Percentiles rank a stretch among this genome's conserved stretches.
Conservation (phyloP, 2,329 filamentous ascomycete species). For the Apiospora hydei region DNA sequence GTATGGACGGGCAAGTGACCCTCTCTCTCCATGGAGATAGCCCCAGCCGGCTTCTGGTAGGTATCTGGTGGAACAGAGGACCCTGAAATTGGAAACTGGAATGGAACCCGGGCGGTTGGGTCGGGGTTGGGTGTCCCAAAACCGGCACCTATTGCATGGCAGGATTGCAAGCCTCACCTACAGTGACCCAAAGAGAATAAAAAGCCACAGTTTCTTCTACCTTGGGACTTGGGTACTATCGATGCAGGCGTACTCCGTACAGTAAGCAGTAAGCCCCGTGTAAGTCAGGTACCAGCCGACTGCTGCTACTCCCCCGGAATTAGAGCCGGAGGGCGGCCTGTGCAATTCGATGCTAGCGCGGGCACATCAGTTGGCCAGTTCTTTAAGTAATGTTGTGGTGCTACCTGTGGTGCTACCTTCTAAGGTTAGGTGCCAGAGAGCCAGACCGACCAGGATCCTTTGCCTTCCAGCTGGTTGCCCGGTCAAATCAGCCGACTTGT, state of each 20-base stretch:
- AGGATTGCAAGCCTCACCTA: slow-evolving; percentile 3
- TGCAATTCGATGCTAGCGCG: slow-evolving; percentile 10
- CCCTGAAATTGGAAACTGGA: background rate
- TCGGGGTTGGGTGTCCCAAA: background rate
- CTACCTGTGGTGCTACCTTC: background rate
- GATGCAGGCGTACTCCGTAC: background rate
- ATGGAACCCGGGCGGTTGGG: background rate
- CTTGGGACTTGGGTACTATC: background rate
- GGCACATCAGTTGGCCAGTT: background rate
- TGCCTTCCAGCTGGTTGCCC: background rate
- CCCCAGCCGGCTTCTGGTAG: background rate
- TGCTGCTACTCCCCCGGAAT: background rate
- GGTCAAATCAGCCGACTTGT: background rate
- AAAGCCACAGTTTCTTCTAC: background rate
- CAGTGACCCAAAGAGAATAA: background rate
- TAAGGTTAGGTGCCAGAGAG: too few species aligned
- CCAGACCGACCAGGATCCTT: background rate
- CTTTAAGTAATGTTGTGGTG: too few species aligned
- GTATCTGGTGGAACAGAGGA: slow-evolving; percentile 12
- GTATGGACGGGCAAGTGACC: too few species aligned
- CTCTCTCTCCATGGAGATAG: background rate
- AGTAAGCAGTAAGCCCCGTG: background rate
- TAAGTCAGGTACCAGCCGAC: slow-evolving; percentile 4
- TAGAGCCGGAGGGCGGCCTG: background rate
- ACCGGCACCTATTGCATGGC: too few species aligned